phyloP scores from a whole-genome alignment of 1,284 basidiomycete species.

The Coniferiporia weirii region DNA sequence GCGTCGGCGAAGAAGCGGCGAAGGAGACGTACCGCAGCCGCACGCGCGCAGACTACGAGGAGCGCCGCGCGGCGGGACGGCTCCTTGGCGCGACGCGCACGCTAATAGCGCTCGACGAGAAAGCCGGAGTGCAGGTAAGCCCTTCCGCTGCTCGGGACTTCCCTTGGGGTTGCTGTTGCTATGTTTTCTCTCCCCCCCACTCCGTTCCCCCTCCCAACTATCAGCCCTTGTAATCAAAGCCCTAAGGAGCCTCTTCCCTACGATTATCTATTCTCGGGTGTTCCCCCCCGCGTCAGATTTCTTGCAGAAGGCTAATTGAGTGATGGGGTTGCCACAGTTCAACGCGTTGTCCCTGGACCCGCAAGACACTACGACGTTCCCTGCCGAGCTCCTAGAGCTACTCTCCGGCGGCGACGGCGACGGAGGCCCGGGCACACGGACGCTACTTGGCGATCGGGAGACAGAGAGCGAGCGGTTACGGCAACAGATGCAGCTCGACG shows the following conservation, averaged over 20 bases:
- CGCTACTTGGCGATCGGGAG: slow-evolving; percentile 20
- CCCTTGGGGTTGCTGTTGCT: not conserved
- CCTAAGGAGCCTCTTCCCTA: not conserved
- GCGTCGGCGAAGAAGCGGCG: slow-evolving; percentile 54
- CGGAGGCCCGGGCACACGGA: slow-evolving; percentile 22
- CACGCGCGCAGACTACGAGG: slow-evolving; percentile 64
- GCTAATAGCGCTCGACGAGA: slow-evolving; percentile 66
- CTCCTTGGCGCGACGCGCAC: slow-evolving; percentile 66
- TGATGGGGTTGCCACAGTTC: slow-evolving; percentile 43
- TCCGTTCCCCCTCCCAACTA: not conserved
- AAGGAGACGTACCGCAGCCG: slow-evolving; percentile 62
- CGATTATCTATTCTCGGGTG: not conserved
- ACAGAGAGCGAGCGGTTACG: slow-evolving; percentile 47
- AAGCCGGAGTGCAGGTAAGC: slow-evolving; percentile 56
- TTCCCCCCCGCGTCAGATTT: not conserved
- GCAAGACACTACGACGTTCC: slow-evolving; percentile 56
- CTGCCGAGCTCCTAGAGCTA: slow-evolving; percentile 55
- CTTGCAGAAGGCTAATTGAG: not conserved
- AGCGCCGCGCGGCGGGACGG: slow-evolving; percentile 62
- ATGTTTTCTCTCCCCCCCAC: not conserved
- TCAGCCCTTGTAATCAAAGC: not conserved
- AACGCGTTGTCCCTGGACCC: slow-evolving; percentile 75
- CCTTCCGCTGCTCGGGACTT: not conserved
- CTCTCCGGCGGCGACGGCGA: slow-evolving; percentile 42
- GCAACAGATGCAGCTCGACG: slow-evolving; percentile 64